Base-by-base conservation (phyloP, 257 asterid genomes). In the Penstemon eatonii region DNA sequence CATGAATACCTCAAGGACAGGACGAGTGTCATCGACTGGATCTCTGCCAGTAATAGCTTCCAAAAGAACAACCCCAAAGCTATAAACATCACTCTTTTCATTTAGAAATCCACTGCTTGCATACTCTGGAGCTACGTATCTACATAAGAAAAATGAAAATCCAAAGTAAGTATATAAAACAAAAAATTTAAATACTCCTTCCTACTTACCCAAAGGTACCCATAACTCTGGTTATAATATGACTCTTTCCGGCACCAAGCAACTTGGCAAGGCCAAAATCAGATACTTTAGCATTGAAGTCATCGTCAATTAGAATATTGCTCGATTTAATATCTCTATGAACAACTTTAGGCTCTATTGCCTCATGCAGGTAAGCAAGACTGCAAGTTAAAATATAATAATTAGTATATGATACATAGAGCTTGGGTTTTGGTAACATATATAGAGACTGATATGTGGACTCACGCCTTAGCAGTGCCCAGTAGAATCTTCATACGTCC, bases 201-300 rank as follows among this genome's bases (percentile, higher is more conserved):
- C 33, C 33, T 25, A 25, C 33, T 25, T 25, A 90, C 97, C 97
- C 97, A 7, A 91, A 91, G 12, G 97, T 91, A 42, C 97, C 97
- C 96, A 91, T 91, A 25, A 91, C 97, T 79, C 96, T 83, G 54
- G 97, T 91, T 63, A 89, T 80, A 56, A 91, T 85, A 78, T 88
- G 92, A 76, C 89, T 88, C 77, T 85, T 84, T 58, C 95, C 97
- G 6, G 90, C 87, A 65, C 92, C 95, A 7, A 91, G 75, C 83
- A 88, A 69, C 89, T 91, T 91, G 53, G 96, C 97, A 49, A 91
- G 87, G 25, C 97, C 97, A 82, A 91, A 91, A 75, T 91, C 97
- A 53, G 97, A 91, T 62, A 91, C 82, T 71, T 91, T 91, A 19
- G 96, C 89, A 71, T 85, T 88, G 76, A 88, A 91, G 62, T 88